A percentile compares a stretch with the other conserved stretches of the same genome.
phyloP scores from a whole-genome alignment of 345 rosid species.

The Erodium maritimum region DNA sequence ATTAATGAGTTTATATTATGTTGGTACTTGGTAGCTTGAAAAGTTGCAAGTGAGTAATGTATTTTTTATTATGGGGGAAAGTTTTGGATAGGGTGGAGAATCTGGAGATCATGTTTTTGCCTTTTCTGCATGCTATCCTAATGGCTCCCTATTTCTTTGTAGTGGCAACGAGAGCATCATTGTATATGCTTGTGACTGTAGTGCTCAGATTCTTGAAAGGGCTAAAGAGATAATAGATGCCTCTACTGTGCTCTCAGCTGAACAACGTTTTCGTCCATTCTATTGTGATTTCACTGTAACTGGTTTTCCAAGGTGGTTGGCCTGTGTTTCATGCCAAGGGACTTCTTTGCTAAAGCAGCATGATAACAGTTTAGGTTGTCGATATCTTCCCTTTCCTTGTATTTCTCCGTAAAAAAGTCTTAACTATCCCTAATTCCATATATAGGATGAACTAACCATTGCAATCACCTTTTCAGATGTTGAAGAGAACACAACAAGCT shows the following conservation, averaged over 20 bases:
- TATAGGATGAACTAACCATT: not conserved
- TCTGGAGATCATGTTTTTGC: not conserved
- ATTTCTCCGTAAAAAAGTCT: no score
- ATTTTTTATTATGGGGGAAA: no score
- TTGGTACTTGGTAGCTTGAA: no score
- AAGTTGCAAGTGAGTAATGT: no score
- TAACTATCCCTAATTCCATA: not conserved
- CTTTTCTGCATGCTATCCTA: not conserved
- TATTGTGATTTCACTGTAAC: slow-evolving; percentile 50
- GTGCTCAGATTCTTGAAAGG: slow-evolving; percentile 57
- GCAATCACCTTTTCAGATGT: slow-evolving; percentile 17
- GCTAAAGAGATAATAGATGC: slow-evolving; percentile 38
- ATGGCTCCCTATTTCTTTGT: slow-evolving; percentile 6
- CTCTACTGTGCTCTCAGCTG: slow-evolving; percentile 8
- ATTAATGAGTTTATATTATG: no score
- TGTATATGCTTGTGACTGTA: slow-evolving; percentile 81
- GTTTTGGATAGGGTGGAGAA: not conserved
- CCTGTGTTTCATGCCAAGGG: slow-evolving; percentile 34
- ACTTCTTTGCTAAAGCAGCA: slow-evolving; percentile 12
- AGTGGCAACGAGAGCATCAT: slow-evolving; percentile 47
- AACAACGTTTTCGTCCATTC: slow-evolving; percentile 39
- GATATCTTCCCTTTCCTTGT: not conserved
- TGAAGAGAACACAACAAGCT: slow-evolving; percentile 11
- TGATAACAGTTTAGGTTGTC: slow-evolving; percentile 19
- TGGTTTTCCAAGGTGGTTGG: slow-evolving; percentile 57